Evolutionary conservation across 345 rosid species (phyloP).

Genomic region (Citrus inodora): DNA sequence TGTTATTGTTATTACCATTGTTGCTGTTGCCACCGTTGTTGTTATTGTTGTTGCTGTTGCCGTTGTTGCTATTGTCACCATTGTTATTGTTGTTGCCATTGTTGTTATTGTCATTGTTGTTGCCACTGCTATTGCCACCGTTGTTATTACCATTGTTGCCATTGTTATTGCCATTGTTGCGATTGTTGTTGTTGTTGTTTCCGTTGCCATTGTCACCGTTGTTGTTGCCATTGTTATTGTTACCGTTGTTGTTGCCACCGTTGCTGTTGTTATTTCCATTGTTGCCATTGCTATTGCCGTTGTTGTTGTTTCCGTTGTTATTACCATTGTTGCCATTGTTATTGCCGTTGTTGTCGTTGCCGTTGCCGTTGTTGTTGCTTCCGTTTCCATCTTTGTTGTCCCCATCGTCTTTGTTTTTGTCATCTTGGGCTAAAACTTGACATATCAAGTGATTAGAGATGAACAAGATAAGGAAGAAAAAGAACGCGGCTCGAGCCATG

Average conservation of each 20-base stretch:
- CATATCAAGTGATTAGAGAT: not conserved
- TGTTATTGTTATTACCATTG: not conserved
- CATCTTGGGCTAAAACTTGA: not conserved
- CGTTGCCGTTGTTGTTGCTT: not conserved
- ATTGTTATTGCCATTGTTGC: no score
- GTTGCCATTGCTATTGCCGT: not conserved
- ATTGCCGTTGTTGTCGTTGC: no score
- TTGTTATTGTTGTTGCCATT: no score
- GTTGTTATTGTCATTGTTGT: not conserved
- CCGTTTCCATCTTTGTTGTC: not conserved
- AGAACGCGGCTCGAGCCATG: slow-evolving; percentile 3
- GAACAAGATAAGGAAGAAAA: not conserved
- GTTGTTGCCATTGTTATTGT: not conserved
- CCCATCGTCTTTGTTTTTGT: not conserved
- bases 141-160: no score
- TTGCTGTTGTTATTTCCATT: not conserved
- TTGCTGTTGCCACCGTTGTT: no score
- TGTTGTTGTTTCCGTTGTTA: not conserved
- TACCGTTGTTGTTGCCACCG: not conserved
- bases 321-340: not conserved
- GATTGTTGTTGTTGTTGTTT: not conserved
- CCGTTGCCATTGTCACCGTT: not conserved
- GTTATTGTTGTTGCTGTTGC: no score
- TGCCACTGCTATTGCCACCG: fast-evolving
- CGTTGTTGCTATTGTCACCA: not conserved